Conservation (phyloP, 2,329 filamentous ascomycete species). For the Orbilia javanica region DNA sequence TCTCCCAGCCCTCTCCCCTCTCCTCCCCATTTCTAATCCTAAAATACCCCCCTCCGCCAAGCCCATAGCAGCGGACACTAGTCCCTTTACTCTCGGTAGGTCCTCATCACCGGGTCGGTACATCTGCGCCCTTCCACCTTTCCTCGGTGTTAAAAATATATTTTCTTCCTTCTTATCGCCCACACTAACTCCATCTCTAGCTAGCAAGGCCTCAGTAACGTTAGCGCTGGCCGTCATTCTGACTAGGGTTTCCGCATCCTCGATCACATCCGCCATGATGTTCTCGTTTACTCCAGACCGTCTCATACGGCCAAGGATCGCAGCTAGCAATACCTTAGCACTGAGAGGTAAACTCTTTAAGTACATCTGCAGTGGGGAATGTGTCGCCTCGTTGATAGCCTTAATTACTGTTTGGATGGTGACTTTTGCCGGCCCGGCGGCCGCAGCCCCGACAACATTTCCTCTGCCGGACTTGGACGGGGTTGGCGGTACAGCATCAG, state of each 20-base stretch:
- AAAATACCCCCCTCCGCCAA: constrained; percentile 89
- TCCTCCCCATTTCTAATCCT: constrained; percentile 79
- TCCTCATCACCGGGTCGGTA: constrained; percentile 62
- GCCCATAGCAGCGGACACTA: constrained; percentile 82
- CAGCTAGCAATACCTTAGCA: constrained; percentile 86
- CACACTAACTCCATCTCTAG: constrained; percentile 62
- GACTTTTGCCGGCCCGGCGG: constrained; percentile 72
- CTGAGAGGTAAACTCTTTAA: constrained; percentile 83
- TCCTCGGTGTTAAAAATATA: constrained; percentile 63
- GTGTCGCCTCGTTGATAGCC: constrained; percentile 94
- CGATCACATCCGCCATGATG: constrained; percentile 86
- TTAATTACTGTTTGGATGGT: constrained; percentile 94
- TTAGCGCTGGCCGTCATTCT: constrained; percentile 72
- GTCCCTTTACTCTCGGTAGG: constrained; percentile 70
- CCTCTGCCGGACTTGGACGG: constrained; percentile 67
- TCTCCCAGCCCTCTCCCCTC: constrained; percentile 87
- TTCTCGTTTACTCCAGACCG: constrained; percentile 89
- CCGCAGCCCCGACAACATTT: constrained; percentile 58
- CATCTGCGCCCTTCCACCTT: constrained; percentile 62
- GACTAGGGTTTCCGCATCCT: constrained; percentile 81
- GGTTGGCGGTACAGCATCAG: constrained; percentile 68
- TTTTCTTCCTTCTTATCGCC: constrained; percentile 61
- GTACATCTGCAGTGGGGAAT: constrained; percentile 89
- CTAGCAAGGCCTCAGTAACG: constrained; percentile 74
- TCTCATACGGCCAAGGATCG: constrained; percentile 81